phyloP scores from a whole-genome alignment of 495 filamentous ascomycete genomes.

The Letharia columbiana region DNA sequence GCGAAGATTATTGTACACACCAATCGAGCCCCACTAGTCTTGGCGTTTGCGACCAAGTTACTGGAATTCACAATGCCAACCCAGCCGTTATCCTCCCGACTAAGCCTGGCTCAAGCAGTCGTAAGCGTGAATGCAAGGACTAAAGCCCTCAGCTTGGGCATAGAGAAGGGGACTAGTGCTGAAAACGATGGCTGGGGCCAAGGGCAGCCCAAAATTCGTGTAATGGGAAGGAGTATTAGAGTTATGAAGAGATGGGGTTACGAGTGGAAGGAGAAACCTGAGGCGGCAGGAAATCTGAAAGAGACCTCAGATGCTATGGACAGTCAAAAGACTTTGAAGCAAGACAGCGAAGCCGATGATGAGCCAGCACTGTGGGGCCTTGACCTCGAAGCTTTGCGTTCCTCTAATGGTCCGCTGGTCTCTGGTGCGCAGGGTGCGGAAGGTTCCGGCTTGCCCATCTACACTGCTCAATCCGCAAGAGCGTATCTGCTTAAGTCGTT shows the following conservation, averaged over 20 bases:
- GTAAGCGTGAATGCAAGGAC: conserved; percentile 68
- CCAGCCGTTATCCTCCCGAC: conserved; percentile 69
- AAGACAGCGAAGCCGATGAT: conserved; percentile 29
- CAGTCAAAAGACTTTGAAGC: conserved; percentile 31
- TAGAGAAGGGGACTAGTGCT: conserved; percentile 56
- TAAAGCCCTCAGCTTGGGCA: conserved; percentile 64
- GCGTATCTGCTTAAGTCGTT: conserved; percentile 37
- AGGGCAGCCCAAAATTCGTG: conserved; percentile 60
- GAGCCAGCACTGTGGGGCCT: conserved; percentile 65
- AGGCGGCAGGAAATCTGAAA: conserved; percentile 20
- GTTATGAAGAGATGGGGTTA: conserved; percentile 74
- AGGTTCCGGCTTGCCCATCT: conserved; percentile 46
- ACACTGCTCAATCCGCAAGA: conserved; percentile 52
- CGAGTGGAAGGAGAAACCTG: conserved; percentile 46
- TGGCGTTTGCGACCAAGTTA: conserved; percentile 69
- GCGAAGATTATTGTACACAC: conserved; percentile 51
- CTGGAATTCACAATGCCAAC: conserved; percentile 72
- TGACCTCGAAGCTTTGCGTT: conserved; percentile 59
- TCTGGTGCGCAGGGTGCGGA: conserved; percentile 14
- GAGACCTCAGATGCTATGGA: conserved; percentile 14
- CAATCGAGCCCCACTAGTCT: conserved; percentile 70
- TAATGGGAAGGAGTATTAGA: conserved; percentile 63
- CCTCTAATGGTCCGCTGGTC: conserved; percentile 23
- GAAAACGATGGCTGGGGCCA: conserved; percentile 66
- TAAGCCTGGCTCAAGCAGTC: conserved; percentile 71